These are phyloP conservation scores for Mycena floridula DNA, from an alignment of 768 basidiomycete species.

Conservation along the genomic window DNA sequence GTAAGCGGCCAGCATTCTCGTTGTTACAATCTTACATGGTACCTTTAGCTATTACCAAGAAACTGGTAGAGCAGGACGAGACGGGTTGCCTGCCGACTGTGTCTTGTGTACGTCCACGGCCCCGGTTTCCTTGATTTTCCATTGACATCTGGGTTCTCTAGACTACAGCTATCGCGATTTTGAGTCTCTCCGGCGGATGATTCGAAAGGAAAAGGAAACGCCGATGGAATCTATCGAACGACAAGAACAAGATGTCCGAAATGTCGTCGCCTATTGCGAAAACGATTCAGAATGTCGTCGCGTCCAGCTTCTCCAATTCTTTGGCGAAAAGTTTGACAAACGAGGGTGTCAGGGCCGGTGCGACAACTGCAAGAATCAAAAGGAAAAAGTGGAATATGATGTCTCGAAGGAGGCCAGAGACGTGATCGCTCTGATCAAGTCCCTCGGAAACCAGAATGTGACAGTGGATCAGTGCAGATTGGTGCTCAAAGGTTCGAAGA, in stretches of 20 bases:
- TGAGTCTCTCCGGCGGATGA: conserved; percentile 48
- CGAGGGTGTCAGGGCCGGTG: conserved; percentile 64
- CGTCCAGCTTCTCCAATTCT: conserved; percentile 81
- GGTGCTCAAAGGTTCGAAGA: conserved; percentile 62
- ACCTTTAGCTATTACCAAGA: conserved; percentile 80
- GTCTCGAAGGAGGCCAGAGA: conserved; percentile 52
- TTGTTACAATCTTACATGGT: conserved; percentile 5
- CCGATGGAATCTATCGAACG: conserved; percentile 55
- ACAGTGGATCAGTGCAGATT: conserved; percentile 56
- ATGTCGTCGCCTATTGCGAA: conserved; percentile 73
- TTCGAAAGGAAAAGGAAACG: conserved; percentile 43
- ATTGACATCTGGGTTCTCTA: conserved; percentile 21
- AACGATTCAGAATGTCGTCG: conserved; percentile 86
- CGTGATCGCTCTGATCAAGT: conserved; percentile 53
- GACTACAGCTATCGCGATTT: conserved; percentile 65
- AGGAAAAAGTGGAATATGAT: conserved; percentile 43
- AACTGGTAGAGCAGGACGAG: conserved; percentile 93
- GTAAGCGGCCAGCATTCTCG: conserved; percentile 30
- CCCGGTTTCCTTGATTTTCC: not conserved
- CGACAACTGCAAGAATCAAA: conserved; percentile 71
- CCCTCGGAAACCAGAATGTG: conserved; percentile 41
- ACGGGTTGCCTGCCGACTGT: conserved; percentile 80
- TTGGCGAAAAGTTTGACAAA: conserved; percentile 74
- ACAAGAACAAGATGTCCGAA: conserved; percentile 55
- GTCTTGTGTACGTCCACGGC: conserved; percentile 59